Evolutionary conservation across 306 rosid species (phyloP), one percentile per base, ranked within the genome.

Genomic region (Glycine latifolia): DNA sequence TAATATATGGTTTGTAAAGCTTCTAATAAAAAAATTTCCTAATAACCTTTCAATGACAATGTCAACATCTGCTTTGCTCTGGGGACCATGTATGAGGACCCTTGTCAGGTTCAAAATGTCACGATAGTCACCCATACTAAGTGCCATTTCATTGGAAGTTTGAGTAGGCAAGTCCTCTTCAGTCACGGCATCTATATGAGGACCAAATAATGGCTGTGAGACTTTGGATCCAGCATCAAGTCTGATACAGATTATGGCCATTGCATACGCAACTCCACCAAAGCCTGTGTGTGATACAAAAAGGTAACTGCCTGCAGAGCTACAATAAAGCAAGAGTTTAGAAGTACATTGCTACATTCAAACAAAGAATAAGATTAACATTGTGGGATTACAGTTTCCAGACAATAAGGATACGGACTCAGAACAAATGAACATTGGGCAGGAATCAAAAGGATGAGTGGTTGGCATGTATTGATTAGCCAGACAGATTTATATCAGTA

Each of bases 211-310:
- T 47, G 85, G 66, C 83, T 78, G 82, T 15, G 82, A 87, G 76
- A 84, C 83, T 65, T 85, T 87, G 52, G 89, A 81, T 76, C 85
- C 90, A 54, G 89, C 92, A 68, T 82, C 85, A 49, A 88, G 85
- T 77, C 91, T 91, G 63, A 85, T 78, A 83, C 97, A 92, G 71
- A 85, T 76, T 59, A 92, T 86, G 26, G 97, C 90, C 95, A 91
- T 92, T 16, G 97, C 94, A 87, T 91, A 92, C 44, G 95, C 84
- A 13, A 88, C 95, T 83, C 95, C 97, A 87, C 97, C 97, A 86
- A 91, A 92, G 55, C 97, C 94, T 6, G 97, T 92, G 90, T 92
- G 97, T 31, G 95, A 92, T 69, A 92, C 77, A 78, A 88, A 92
- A 79, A 92, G 92, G 90, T 89, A 89, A 79, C 88, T 87, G 75